Conservation (phyloP, 176 grass and related monocot species). For the Triticum timopheevii region DNA sequence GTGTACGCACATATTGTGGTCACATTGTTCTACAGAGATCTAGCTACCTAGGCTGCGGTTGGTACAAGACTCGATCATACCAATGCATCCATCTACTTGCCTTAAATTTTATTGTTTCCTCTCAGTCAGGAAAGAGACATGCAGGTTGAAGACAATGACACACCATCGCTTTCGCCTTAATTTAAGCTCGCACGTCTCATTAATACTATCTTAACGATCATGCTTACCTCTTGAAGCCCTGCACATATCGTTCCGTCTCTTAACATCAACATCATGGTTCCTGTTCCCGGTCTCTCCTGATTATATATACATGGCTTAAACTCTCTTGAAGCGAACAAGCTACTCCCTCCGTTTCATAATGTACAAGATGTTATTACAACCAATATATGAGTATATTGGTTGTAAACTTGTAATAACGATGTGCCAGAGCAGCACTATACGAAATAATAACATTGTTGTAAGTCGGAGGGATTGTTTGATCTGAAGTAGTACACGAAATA, state of each 20-base stretch:
- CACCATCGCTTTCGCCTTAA: conserved; percentile 6
- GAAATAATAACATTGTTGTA: too few relatives aligned
- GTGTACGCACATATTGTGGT: neutral
- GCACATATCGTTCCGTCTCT: neutral
- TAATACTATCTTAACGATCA: neutral
- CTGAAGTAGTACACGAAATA: neutral
- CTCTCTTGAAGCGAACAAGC: conserved; percentile 1
- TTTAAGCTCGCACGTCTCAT: neutral
- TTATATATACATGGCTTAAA: neutral
- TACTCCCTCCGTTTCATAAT: too few relatives aligned
- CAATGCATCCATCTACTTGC: too few relatives aligned
- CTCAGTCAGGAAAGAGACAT: neutral
- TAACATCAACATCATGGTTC: neutral
- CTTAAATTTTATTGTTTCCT: neutral
- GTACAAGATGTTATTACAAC: too few relatives aligned
- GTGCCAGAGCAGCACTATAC: too few relatives aligned
- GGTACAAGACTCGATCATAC: too few relatives aligned
- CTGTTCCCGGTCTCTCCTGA: neutral
- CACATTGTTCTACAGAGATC: neutral
- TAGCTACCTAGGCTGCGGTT: too few relatives aligned
- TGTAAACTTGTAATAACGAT: too few relatives aligned
- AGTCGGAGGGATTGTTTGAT: too few relatives aligned
- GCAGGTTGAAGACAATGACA: neutral
- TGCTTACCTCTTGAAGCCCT: too few relatives aligned
- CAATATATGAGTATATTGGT: too few relatives aligned